A percentile compares a stretch with the other conserved stretches of the same genome.
Conservation (phyloP, 2,329 filamentous ascomycete genomes). For the Nothomitra cinnamomea region DNA sequence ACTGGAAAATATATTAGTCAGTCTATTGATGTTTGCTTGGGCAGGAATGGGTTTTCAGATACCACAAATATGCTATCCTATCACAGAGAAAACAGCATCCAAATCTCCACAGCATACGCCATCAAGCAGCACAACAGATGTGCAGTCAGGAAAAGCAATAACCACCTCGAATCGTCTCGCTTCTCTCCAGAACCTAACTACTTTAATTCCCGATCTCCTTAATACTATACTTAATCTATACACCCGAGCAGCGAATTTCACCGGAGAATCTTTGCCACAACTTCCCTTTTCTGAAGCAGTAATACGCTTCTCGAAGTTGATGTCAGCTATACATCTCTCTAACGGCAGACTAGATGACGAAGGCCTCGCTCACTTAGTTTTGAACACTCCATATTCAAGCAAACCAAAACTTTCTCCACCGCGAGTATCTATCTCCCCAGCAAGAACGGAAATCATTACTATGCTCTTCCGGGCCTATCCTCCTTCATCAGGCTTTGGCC, state of each 20-base stretch:
- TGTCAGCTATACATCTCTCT: conserved; percentile 48
- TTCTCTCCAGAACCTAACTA: conserved; percentile 32
- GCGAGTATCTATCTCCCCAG: conserved; percentile 20
- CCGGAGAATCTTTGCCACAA: conserved; percentile 52
- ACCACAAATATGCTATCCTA: conserved; percentile 34
- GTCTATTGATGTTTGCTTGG: conserved; percentile 72
- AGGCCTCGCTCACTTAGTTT: conserved; percentile 46
- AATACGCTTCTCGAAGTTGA: conserved; percentile 54
- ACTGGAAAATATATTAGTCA: conserved; percentile 70
- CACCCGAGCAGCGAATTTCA: conserved; percentile 42
- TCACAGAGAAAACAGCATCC: conserved; percentile 28
- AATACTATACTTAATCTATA: conserved; percentile 63
- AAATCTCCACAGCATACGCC: conserved; percentile 26
- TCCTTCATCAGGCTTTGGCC: conserved; percentile 33
- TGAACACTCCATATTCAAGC: conserved; percentile 23
- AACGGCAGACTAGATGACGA: conserved; percentile 44
- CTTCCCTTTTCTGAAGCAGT: conserved; percentile 55
- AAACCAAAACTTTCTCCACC: conserved; percentile 23
- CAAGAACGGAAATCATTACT: conserved; percentile 44
- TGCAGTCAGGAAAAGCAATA: conserved; percentile 24
- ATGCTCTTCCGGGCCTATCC: conserved; percentile 53
- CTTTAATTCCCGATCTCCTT: conserved; percentile 53
- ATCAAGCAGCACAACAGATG: conserved; percentile 22
- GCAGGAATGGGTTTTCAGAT: conserved; percentile 60
- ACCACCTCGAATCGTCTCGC: conserved; percentile 29